phyloP scores from a whole-genome alignment of 352 stramenopile genomes.

The Pythium plurisporium region DNA sequence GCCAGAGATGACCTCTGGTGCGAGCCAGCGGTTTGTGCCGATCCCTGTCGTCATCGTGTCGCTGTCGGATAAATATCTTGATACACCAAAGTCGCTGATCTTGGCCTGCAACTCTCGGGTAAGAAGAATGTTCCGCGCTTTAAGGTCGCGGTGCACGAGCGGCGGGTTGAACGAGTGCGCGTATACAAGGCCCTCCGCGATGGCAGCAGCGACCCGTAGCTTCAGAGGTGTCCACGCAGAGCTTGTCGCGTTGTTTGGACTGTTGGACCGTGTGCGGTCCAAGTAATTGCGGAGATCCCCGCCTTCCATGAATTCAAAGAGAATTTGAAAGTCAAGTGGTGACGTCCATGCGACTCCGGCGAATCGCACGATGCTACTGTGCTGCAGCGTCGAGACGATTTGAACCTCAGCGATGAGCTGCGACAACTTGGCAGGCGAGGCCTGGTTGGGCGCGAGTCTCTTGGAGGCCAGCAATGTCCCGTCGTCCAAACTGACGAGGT shows the following conservation, averaged over 20 bases:
- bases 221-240: background rate
- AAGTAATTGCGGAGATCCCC: background rate
- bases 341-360: background rate
- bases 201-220: background rate
- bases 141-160: conserved; percentile 1
- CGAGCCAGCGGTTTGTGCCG: background rate
- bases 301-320: background rate
- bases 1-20: background rate
- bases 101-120: background rate
- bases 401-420: background rate
- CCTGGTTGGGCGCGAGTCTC: background rate
- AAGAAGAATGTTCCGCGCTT: background rate
- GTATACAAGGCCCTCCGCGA: background rate
- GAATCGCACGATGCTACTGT: background rate
- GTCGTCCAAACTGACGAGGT: background rate
- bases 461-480: background rate
- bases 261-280: background rate
- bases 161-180: conserved; percentile 1
- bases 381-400: background rate
- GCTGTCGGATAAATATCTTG: background rate
- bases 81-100: conserved; percentile 7
- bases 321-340: background rate
- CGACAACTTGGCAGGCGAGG: background rate
- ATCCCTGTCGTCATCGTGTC: conserved; percentile 2
- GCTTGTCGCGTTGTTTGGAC: too few species aligned